These are phyloP conservation scores for Piper betle DNA, from an alignment of 164 flowering plant species.

Conservation along the genomic window DNA sequence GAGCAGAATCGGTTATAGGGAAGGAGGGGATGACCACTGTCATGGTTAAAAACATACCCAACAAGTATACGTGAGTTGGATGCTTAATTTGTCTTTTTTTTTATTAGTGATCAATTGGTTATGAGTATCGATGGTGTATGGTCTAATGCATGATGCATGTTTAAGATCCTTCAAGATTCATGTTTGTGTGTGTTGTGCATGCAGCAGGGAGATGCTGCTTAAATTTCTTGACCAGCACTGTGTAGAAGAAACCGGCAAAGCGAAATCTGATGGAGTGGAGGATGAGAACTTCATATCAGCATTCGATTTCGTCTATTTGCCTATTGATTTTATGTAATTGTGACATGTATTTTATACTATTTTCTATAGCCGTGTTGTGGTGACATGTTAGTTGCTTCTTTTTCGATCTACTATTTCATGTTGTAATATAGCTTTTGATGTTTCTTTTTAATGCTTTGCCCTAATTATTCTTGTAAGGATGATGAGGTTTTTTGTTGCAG, in stretches of 20 bases:
- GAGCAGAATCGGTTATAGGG: not conserved
- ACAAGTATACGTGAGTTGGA: not conserved
- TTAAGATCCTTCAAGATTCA: too few relatives aligned
- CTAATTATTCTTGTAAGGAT: not conserved
- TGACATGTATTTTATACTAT: too few relatives aligned
- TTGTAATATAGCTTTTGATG: too few relatives aligned
- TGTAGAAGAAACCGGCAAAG: not conserved
- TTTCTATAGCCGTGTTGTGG: too few relatives aligned
- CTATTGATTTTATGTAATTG: conserved; percentile 59
- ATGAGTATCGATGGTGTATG: too few relatives aligned
- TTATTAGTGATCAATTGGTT: too few relatives aligned
- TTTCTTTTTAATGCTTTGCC: too few relatives aligned
- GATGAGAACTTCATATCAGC: conserved; percentile 15
- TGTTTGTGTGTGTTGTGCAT: not conserved
- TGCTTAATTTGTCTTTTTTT: too few relatives aligned
- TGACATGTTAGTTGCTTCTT: too few relatives aligned
- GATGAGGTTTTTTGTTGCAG: conserved; percentile 17
- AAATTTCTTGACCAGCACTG: not conserved
- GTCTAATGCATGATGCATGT: too few relatives aligned
- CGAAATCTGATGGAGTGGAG: too few relatives aligned
- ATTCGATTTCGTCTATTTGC: conserved; percentile 67
- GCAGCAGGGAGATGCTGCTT: not conserved
- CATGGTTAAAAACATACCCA: not conserved
- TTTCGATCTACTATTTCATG: too few relatives aligned
- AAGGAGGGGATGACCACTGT: not conserved